Base-by-base conservation (phyloP, 768 basidiomycete species). In the Podaxis rugospora region DNA sequence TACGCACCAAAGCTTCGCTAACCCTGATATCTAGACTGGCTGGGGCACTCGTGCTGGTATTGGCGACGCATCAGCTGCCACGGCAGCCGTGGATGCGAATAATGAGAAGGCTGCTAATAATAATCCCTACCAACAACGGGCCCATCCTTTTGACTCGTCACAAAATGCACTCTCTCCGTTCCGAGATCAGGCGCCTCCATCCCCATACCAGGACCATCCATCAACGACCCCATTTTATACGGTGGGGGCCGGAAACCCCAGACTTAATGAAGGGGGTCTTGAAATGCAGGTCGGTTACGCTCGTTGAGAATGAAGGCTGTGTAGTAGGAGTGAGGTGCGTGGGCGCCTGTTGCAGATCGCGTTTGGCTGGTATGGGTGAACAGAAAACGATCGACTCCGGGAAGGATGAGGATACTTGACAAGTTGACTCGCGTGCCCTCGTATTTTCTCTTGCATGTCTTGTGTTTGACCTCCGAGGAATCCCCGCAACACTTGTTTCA, bases 11-110 rank as follows among this genome's bases (percentile, higher is more conserved):
- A 18, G 16, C 6, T 28, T 54, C 40, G 35, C 36, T 63, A 21
- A 62, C 47, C 42, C 16, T 18, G 10, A 62, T 54, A 23, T 63
- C 5, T 62, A 92, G 87, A 95, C 92, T 69, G 93, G 89, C 44
- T 96, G 93, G 94, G 94, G 94, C 46, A 97, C 93, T n/a, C 89
- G 93, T 72, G 85, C 94, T 5, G 93, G 94, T 76, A 92, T 95
- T 67, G 92, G 92, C 69, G 90, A 94, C 78, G 86, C 86, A 1
- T 77, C 86, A 0, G 85, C 87, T 39, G 90, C 91, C 54, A 90
- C 89, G 1, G 84, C 86, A 6, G 90, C 90, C 11, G 76, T 80
- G 57, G 86, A 84, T 63, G 73, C 73, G 64, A 71, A 71, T 63
- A 74, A 77, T 58, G 72, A 72, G 57, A 72, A 72, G 27, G 69